Percentiles rank a stretch among this genome's conserved stretches.
These are phyloP conservation scores for Drechslera avenae DNA, from an alignment of 2,329 filamentous ascomycete species.

Conservation along the genomic window DNA sequence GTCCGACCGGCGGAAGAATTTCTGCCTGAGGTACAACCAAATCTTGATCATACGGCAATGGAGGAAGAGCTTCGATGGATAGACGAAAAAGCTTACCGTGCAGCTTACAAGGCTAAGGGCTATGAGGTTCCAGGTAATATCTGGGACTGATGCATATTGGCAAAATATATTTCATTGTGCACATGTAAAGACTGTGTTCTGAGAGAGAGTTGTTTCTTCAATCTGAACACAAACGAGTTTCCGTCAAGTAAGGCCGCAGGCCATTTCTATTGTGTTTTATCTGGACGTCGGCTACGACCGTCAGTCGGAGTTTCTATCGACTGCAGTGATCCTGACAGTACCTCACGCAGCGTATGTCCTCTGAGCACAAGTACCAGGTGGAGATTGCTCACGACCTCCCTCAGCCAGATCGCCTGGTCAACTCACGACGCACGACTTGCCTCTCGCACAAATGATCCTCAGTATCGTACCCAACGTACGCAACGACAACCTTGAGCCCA, in stretches of 20 bases:
- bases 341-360: too few relatives aligned
- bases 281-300: too few relatives aligned
- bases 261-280: too few relatives aligned
- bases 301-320: too few relatives aligned
- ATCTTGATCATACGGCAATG: slow-evolving; percentile 5
- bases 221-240: neutral
- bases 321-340: too few relatives aligned
- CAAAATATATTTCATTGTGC: slow-evolving; percentile 1
- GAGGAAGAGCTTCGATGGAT: slow-evolving; percentile 12
- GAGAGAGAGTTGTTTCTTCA: neutral
- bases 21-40: neutral
- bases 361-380: too few relatives aligned
- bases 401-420: too few relatives aligned
- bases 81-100: slow-evolving; percentile 13
- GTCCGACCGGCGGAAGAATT: neutral
- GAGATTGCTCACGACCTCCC: too few relatives aligned
- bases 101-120: slow-evolving; percentile 13
- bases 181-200: neutral
- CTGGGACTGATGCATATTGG: slow-evolving; percentile 10
- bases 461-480: too few relatives aligned
- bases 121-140: slow-evolving; percentile 14
- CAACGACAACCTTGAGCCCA: too few relatives aligned
- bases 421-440: too few relatives aligned
- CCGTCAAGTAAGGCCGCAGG: neutral
- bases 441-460: too few relatives aligned